Conservation (phyloP, 2,329 filamentous ascomycete species). For the Xylaria sp. region DNA sequence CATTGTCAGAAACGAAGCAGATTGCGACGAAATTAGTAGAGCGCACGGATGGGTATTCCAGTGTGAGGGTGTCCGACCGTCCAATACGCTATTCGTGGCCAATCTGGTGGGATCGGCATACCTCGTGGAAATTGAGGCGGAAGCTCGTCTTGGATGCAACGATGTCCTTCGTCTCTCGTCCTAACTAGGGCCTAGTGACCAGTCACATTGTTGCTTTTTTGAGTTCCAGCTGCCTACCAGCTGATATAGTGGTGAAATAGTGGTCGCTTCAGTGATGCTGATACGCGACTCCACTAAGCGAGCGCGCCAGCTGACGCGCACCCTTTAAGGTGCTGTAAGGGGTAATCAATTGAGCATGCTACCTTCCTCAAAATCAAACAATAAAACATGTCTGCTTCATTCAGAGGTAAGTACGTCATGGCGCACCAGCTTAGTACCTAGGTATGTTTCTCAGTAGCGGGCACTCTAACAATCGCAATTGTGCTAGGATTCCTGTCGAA, state of each 20-base stretch:
- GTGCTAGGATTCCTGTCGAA: constrained; percentile 5
- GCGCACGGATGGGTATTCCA: constrained; percentile 48
- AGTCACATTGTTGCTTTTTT: background rate
- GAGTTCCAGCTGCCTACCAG: background rate
- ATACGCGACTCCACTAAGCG: constrained; percentile 5
- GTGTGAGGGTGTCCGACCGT: constrained; percentile 42
- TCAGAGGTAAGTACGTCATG: constrained; percentile 18
- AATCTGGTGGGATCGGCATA: constrained; percentile 35
- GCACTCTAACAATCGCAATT: constrained; percentile 1
- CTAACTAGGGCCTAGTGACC: background rate
- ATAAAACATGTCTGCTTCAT: constrained; percentile 18
- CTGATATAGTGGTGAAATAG: constrained; percentile 4
- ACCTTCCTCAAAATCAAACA: constrained; percentile 10
- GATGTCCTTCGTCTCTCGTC: constrained; percentile 23
- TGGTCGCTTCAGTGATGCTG: background rate
- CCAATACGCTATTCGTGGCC: constrained; percentile 39
- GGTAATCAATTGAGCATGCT: background rate
- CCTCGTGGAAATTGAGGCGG: constrained; percentile 43
- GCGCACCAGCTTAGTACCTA: background rate
- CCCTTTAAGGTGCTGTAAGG: background rate
- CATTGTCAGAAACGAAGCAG: constrained; percentile 42
- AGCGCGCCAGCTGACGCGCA: background rate
- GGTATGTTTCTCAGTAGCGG: too few species aligned
- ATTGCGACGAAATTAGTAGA: constrained; percentile 45
- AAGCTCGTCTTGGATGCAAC: constrained; percentile 34